phyloP scores from a whole-genome alignment of 495 filamentous ascomycete genomes.

The Penicillium verhagenii region DNA sequence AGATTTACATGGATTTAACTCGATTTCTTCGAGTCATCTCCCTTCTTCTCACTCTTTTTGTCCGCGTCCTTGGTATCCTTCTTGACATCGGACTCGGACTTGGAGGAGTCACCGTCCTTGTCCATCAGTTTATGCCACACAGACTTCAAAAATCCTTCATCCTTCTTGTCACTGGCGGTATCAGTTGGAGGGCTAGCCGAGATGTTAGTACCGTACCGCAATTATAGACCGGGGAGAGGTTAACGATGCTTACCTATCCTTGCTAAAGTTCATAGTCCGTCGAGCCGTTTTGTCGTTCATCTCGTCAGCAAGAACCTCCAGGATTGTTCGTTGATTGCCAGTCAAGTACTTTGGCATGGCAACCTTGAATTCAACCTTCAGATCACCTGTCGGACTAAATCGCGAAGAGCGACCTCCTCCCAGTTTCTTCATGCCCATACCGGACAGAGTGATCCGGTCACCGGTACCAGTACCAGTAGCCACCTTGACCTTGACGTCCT shows the following conservation, averaged over 20 bases:
- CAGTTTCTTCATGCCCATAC: slow-evolving; percentile 90
- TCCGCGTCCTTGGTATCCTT: slow-evolving; percentile 27
- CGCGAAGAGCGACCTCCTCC: slow-evolving; percentile 43
- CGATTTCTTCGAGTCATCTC: slow-evolving; percentile 53
- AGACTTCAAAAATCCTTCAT: slow-evolving; percentile 83
- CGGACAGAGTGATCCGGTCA: slow-evolving; percentile 79
- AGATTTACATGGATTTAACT: slow-evolving; percentile 33
- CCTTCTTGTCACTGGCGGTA: slow-evolving; percentile 46
- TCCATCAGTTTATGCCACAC: slow-evolving; percentile 87
- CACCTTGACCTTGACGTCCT: slow-evolving; percentile 83
- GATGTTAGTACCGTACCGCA: slow-evolving; percentile 4
- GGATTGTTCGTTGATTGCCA: slow-evolving; percentile 80
- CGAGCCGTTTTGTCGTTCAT: slow-evolving; percentile 88
- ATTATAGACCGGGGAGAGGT: neutral
- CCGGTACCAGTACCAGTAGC: slow-evolving; percentile 88
- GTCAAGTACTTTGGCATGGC: slow-evolving; percentile 91
- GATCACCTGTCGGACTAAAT: slow-evolving; percentile 62
- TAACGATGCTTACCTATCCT: slow-evolving; percentile 44
- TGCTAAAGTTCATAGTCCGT: slow-evolving; percentile 76
- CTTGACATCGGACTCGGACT: slow-evolving; percentile 22
- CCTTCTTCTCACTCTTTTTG: slow-evolving; percentile 34
- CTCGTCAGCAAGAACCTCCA: slow-evolving; percentile 96
- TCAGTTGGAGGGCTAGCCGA: slow-evolving; percentile 14
- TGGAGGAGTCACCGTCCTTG: slow-evolving; percentile 54
- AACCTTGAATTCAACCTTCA: slow-evolving; percentile 93